Conservation (phyloP, 192 early-diverging fungal species). For the Gamsiella multidivaricata region DNA sequence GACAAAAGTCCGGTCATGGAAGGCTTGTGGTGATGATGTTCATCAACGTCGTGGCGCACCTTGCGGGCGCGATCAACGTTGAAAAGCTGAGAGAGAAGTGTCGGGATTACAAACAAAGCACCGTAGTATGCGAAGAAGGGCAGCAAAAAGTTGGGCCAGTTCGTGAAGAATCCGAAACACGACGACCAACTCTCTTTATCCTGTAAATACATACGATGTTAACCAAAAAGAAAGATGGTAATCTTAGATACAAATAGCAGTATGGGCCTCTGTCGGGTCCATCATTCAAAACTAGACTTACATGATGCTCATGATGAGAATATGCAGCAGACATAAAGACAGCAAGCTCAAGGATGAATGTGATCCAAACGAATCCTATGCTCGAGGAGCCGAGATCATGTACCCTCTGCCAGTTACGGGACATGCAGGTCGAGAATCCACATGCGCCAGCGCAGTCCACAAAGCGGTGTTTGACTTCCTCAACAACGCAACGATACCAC, state of each 20-base stretch:
- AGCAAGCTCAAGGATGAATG: constrained; percentile 17
- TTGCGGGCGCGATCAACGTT: constrained; percentile 24
- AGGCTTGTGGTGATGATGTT: background rate
- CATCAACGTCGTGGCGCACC: background rate
- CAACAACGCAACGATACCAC: background rate
- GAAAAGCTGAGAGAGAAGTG: constrained; percentile 39
- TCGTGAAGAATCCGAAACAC: constrained; percentile 18
- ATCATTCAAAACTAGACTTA: background rate
- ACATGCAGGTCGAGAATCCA: constrained; percentile 5
- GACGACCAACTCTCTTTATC: background rate
- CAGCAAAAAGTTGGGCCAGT: constrained; percentile 38
- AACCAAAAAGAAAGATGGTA: background rate
- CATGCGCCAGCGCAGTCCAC: constrained; percentile 10
- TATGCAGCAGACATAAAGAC: constrained; percentile 22
- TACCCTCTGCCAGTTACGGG: constrained; percentile 15
- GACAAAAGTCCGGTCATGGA: constrained; percentile 22
- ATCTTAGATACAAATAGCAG: background rate
- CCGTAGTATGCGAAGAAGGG: constrained; percentile 48
- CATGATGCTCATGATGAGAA: constrained; percentile 4
- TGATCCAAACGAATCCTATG: constrained; percentile 34
- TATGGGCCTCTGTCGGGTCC: too few relatives aligned
- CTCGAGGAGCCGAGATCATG: constrained; percentile 35
- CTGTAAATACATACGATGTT: constrained; percentile 1
- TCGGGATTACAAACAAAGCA: constrained; percentile 31
- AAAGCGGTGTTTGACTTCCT: constrained; percentile 15